These are phyloP conservation scores for Fraxinus albicans DNA, from an alignment of 305 asterid genomes.

Conservation along the genomic window DNA sequence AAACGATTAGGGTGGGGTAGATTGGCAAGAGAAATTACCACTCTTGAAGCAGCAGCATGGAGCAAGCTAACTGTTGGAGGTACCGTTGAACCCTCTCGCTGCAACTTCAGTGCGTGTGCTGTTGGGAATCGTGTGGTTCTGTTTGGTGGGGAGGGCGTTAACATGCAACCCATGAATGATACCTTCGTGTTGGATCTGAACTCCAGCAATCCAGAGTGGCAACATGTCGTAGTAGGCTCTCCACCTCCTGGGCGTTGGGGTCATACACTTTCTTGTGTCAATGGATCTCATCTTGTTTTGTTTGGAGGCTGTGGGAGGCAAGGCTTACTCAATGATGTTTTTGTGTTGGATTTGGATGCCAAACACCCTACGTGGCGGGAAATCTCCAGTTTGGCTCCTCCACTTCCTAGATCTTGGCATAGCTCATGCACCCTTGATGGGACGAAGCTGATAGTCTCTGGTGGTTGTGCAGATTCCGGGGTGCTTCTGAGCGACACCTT, in stretches of 20 bases:
- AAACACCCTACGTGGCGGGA: slow-evolving; percentile 8
- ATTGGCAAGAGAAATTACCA: neutral
- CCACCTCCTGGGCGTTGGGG: neutral
- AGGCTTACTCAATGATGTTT: slow-evolving; percentile 4
- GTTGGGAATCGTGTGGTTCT: neutral
- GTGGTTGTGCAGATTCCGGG: slow-evolving; percentile 2
- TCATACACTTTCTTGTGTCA: neutral
- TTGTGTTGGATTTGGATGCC: slow-evolving; percentile 11
- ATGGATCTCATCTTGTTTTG: neutral
- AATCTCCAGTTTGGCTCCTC: slow-evolving; percentile 6
- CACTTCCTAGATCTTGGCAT: slow-evolving; percentile 6
- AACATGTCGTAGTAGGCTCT: neutral
- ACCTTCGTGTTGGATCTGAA: neutral
- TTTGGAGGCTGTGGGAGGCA: neutral
- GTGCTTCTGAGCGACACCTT: slow-evolving; percentile 8
- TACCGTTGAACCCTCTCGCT: neutral
- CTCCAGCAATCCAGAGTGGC: neutral
- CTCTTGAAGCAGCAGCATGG: neutral
- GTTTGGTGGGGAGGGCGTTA: neutral
- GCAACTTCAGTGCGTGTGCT: neutral
- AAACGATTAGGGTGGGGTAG: neutral
- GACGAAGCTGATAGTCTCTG: slow-evolving; percentile 8
- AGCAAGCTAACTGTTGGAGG: neutral
- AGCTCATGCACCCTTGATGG: slow-evolving; percentile 7
- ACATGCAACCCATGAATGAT: neutral